Conservation (phyloP, 1,284 basidiomycete genomes). For the Apiotrichum montevideense region DNA sequence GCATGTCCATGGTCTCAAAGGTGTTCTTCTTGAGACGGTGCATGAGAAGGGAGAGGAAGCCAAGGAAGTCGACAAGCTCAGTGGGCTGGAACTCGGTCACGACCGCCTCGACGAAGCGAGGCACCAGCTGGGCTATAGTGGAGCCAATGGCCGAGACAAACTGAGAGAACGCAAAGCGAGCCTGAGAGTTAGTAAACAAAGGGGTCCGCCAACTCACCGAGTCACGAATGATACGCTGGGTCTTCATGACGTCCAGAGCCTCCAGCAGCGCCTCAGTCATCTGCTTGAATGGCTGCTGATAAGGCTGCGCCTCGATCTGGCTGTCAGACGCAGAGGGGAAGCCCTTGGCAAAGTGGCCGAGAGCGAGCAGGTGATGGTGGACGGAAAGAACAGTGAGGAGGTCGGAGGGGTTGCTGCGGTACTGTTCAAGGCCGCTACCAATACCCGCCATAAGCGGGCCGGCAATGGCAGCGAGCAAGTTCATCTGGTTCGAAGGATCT, state of each 20-base stretch:
- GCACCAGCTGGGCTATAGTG: constrained; percentile 50
- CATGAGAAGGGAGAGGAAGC: constrained; percentile 84
- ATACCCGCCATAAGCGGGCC: constrained; percentile 76
- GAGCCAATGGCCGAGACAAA: constrained; percentile 85
- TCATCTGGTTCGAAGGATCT: constrained; percentile 63
- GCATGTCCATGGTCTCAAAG: constrained; percentile 73
- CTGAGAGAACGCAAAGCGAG: constrained; percentile 88
- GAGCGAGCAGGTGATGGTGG: constrained; percentile 93
- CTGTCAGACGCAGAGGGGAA: constrained; percentile 81
- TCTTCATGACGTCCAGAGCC: constrained; percentile 80
- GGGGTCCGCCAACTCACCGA: constrained; percentile 59
- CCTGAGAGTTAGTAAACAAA: constrained; percentile 47
- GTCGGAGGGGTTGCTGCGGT: constrained; percentile 31
- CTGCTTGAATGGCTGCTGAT: constrained; percentile 73
- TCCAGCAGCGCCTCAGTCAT: constrained; percentile 85
- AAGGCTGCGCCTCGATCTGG: constrained; percentile 65
- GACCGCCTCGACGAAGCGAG: constrained; percentile 71
- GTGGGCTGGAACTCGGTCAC: constrained; percentile 85
- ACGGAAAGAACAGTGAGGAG: constrained; percentile 68
- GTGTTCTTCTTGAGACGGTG: constrained; percentile 69
- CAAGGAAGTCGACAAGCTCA: constrained; percentile 92
- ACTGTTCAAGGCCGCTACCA: constrained; percentile 57
- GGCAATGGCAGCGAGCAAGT: constrained; percentile 68
- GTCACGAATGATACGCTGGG: constrained; percentile 81
- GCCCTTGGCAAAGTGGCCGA: constrained; percentile 92